Percentiles rank a stretch among this genome's conserved stretches.
phyloP scores from a whole-genome alignment of 352 stramenopile species.

The Phytophthora fragariaefolia region DNA sequence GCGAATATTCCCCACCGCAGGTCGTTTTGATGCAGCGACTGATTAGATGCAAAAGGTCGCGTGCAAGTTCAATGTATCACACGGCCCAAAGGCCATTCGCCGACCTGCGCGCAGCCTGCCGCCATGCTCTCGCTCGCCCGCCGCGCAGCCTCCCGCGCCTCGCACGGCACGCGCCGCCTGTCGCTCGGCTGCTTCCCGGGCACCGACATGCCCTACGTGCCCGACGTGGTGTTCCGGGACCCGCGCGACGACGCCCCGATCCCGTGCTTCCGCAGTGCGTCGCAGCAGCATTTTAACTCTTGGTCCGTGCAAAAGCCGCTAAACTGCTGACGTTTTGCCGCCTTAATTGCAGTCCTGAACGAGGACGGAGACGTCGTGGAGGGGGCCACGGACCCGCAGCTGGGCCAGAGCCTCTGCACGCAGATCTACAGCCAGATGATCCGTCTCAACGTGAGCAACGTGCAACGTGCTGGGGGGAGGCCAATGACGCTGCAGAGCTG shows the following conservation, averaged over 20 bases:
- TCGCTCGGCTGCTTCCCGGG: constrained; percentile 72
- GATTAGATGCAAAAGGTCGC: neutral
- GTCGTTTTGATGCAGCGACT: constrained; percentile 27
- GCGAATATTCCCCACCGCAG: constrained; percentile 15
- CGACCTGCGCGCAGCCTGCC: neutral
- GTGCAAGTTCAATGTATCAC: neutral
- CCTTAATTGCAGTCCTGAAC: constrained; percentile 70
- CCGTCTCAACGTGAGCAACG: constrained; percentile 72
- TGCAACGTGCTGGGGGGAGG: neutral
- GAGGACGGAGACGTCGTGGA: constrained; percentile 82
- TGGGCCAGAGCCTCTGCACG: constrained; percentile 79
- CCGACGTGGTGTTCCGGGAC: constrained; percentile 88
- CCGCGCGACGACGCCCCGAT: constrained; percentile 84
- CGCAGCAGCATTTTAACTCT: neutral
- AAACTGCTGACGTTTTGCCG: neutral
- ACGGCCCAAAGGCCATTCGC: neutral
- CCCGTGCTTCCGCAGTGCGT: constrained; percentile 92
- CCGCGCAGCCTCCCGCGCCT: neutral
- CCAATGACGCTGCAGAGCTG: neutral
- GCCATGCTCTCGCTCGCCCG: constrained; percentile 35
- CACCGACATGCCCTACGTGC: constrained; percentile 90
- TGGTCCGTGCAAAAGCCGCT: neutral
- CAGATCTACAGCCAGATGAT: constrained; percentile 91
- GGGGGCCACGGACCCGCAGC: constrained; percentile 71
- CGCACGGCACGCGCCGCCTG: constrained; percentile 6